Conservation (phyloP, 1,284 basidiomycete species). For the Leccinum huronense region DNA sequence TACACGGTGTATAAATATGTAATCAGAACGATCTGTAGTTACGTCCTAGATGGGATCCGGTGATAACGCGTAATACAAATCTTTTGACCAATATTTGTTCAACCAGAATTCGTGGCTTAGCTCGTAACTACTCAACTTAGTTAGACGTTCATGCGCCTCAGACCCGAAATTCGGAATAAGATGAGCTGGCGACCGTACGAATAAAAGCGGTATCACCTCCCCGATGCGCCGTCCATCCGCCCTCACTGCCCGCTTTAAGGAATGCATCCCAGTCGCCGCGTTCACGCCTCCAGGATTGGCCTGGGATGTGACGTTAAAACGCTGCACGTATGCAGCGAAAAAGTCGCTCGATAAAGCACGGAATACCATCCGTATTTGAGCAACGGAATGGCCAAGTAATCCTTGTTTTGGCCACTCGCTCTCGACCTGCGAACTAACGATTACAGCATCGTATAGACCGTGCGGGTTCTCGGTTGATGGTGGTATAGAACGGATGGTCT, state of each 20-base stretch:
- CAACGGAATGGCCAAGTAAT: not conserved
- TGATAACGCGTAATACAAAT: conserved; percentile 2
- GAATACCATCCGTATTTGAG: not conserved
- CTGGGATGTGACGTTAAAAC: not conserved
- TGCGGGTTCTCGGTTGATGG: not conserved
- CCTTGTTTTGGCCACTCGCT: not conserved
- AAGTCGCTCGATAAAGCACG: not conserved
- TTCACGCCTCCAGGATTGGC: not conserved
- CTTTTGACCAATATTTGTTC: conserved; percentile 7
- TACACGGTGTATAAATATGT: not conserved
- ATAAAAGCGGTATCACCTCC: not conserved
- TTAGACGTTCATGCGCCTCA: not conserved
- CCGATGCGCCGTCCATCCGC: not conserved
- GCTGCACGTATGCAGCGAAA: not conserved
- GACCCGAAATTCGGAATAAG: not conserved
- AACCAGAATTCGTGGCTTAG: conserved; percentile 5
- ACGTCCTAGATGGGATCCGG: not conserved
- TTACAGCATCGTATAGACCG: not conserved
- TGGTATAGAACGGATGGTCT: conserved; percentile 1
- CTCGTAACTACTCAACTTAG: not conserved
- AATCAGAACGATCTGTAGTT: not conserved
- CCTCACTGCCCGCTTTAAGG: not conserved
- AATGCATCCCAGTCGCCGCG: not conserved
- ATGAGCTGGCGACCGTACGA: not conserved
- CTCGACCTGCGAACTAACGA: not conserved